Base-by-base conservation (phyloP, 345 rosid species). In the Euclidium syriacum region DNA sequence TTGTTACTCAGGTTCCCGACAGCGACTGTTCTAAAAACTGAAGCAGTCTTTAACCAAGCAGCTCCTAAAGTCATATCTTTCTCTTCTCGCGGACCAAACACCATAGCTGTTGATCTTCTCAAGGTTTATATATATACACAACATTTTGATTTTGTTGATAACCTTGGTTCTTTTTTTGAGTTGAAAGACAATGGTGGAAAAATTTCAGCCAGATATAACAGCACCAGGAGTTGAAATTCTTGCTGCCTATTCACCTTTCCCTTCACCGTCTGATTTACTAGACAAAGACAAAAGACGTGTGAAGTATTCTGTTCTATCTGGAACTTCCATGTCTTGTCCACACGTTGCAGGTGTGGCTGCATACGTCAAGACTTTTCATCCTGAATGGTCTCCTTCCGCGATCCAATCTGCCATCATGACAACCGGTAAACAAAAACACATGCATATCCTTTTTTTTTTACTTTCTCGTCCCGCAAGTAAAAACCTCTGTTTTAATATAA, bases 371-470 rank as follows among this genome's bases (percentile, higher is more conserved):
- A 18, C 64, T 10, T 51, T 46, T 52, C 65, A 63, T 49, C 58
- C n/a, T n/a, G n/a, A n/a, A n/a, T n/a, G n/a, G n/a, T n/a, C n/a
- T n/a, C n/a, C n/a, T n/a, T n/a, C n/a, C 70, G 10, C 46, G 36
- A 72, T 78, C 58, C 78, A 74, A 72, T 81, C 86, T 22, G 83
- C 83, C 22, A 81, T 78, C 78, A 78, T 81, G 81, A 81, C 86
- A 22, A 78, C 83, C 2, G 83, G 86, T 81, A 74, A 51, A 48
- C n/a, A 29, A 1, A 2, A 29, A 29, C 5, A n/a, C 5, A 35
- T 7, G 4, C 11, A 4, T 2, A 35, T 35, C 12, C 40, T 7
- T 35, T 3, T 35, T 7, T 7, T 35, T 10, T 27, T 29, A 29
- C 33, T 29, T 2, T 29, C 33, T 29, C 8, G 33, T 29, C 5